Evolutionary conservation across 345 rosid species (phyloP).

Genomic region (Acer yangbiense): DNA sequence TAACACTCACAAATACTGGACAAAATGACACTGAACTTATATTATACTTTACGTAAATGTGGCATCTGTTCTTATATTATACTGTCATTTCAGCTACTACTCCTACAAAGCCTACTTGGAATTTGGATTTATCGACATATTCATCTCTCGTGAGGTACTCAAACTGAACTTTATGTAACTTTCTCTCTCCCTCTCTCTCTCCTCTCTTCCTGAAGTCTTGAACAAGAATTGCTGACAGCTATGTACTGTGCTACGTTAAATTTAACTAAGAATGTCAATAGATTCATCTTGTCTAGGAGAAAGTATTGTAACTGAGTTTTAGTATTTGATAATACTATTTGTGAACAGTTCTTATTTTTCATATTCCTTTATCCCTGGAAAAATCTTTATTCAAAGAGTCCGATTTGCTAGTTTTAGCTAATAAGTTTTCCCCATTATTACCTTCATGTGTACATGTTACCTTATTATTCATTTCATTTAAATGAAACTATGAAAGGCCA

Average conservation of each 20-base stretch:
- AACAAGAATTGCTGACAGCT: neutral
- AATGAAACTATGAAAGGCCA: no score
- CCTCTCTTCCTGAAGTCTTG: neutral
- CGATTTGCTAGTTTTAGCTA: no score
- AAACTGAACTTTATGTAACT: slow-evolving; percentile 4
- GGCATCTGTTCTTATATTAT: slow-evolving; percentile 22
- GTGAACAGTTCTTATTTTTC: neutral
- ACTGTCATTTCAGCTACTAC: slow-evolving; percentile 66
- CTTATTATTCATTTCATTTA: no score
- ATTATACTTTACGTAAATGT: neutral
- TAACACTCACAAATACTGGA: neutral
- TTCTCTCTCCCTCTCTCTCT: neutral
- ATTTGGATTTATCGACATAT: slow-evolving; percentile 82
- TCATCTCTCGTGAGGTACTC: slow-evolving; percentile 95
- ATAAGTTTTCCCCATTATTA: no score
- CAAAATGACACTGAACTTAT: no score
- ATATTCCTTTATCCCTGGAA: neutral
- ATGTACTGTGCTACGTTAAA: neutral
- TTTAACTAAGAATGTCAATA: neutral
- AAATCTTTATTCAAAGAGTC: neutral
- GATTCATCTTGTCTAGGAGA: neutral
- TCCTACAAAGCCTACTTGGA: slow-evolving; percentile 80
- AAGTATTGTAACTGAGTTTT: neutral
- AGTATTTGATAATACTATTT: no score
- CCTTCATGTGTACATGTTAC: no score